Percentiles rank a stretch among this genome's conserved stretches.
Conservation (phyloP, 2,329 filamentous ascomycete genomes). For the Purpureocillium takamizusanense region DNA sequence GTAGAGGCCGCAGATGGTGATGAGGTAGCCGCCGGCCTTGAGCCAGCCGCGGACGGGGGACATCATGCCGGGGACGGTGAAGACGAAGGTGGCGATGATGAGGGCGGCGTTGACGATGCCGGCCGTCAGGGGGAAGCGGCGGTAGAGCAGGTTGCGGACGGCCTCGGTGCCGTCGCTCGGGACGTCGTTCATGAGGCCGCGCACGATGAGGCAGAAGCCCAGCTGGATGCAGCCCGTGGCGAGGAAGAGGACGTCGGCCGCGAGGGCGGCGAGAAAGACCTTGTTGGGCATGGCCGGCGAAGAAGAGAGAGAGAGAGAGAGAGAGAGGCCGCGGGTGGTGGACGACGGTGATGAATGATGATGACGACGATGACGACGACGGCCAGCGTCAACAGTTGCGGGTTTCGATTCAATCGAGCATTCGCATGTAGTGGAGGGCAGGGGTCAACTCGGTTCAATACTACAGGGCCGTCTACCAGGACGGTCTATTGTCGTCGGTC, state of each 20-base stretch:
- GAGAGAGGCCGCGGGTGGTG: no score
- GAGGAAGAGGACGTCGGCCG: slow-evolving; percentile 41
- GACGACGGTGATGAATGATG: no score
- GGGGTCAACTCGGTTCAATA: no score
- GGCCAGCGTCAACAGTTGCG: no score
- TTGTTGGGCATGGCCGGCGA: slow-evolving; percentile 50
- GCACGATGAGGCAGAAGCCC: slow-evolving; percentile 45
- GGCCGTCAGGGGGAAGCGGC: slow-evolving; percentile 48
- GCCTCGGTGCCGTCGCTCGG: slow-evolving; percentile 37
- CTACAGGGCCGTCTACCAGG: no score
- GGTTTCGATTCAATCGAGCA: no score
- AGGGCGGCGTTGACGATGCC: slow-evolving; percentile 65
- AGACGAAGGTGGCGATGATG: slow-evolving; percentile 60
- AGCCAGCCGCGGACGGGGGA: slow-evolving; percentile 61
- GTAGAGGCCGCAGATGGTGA: slow-evolving; percentile 53
- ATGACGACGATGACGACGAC: no score
- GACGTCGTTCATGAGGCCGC: slow-evolving; percentile 31
- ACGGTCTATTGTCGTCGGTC: no score
- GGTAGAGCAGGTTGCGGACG: slow-evolving; percentile 42
- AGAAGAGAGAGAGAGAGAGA: no score
- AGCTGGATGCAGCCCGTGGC: slow-evolving; percentile 44
- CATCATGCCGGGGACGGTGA: slow-evolving; percentile 63
- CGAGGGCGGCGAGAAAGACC: slow-evolving; percentile 39
- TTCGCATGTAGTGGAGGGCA: no score
- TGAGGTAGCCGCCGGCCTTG: slow-evolving; percentile 57